Evolutionary conservation across 73 alveolate species (phyloP), one percentile per base, ranked within the genome.

Genomic region (Uronychia binucleata): DNA sequence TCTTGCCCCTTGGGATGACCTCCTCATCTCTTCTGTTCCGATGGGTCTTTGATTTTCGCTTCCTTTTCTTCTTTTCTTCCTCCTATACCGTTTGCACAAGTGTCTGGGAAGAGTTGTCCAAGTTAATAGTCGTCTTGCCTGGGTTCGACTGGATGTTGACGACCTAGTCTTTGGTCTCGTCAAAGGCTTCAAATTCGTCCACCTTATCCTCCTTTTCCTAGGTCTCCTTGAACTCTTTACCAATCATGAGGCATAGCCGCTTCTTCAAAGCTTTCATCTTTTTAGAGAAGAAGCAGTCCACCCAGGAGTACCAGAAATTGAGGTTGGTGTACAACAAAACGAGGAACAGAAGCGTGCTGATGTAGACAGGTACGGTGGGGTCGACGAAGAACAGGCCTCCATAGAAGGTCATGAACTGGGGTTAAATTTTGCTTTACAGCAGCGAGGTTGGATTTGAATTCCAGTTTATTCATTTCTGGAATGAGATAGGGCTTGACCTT

Each of bases 341-440:
- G 1, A 85, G 74, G 81, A 85, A 85, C 19, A 85, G 75, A 1
- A 85, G 28, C 1, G 57, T 58, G 19, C 85, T 33, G 33, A 85
- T 78, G 34, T 75, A 74, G n/a, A 77, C 28, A 0, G 91, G 91
- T n/a, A 85, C 28, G 30, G 75, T 86, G 57, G 34, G 77, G 82
- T 78, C 77, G 34, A 85, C 77, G 34, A 85, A 85, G 81, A 85
- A 85, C 57, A 85, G 81, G 28, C 91, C 91, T 1, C 91, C 91
- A 57, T 85, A 85, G 58, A 85, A 85, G n/a, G 91, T 85, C 0
- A 78, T 80, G 77, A 85, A 85, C 91, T 85, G 74, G 26, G 33
- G 34, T 28, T 33, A 13, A 57, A 1, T 31, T 46, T 31, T 35
- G 8, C 30, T 30, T 84, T 85, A 85, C 91, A 77, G 91, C 91